Percentiles rank a stretch among this genome's conserved stretches.
phyloP scores from a whole-genome alignment of 495 filamentous ascomycete species.

The Tuber microsphaerosporum region DNA sequence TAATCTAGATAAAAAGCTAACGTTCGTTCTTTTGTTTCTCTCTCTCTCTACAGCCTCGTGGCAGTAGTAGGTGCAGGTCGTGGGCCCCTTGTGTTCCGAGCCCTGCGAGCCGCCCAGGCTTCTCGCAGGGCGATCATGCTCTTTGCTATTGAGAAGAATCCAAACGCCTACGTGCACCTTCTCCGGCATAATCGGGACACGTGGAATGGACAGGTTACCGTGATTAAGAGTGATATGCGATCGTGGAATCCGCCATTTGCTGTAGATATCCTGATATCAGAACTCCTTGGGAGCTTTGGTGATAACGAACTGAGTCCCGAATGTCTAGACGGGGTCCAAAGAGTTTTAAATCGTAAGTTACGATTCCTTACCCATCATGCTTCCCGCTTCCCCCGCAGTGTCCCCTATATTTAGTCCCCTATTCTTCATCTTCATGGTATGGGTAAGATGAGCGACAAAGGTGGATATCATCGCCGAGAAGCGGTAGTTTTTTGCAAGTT shows the following conservation, averaged over 20 bases:
- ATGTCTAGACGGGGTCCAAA: constrained; percentile 82
- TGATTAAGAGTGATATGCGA: constrained; percentile 96
- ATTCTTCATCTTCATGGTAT: not conserved
- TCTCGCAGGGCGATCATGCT: constrained; percentile 71
- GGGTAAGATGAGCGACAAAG: not conserved
- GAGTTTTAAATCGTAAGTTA: constrained; percentile 56
- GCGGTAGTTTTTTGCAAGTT: not conserved
- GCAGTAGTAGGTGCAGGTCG: constrained; percentile 90
- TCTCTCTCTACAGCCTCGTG: constrained; percentile 51
- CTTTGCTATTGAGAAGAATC: constrained; percentile 97
- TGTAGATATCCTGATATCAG: constrained; percentile 88
- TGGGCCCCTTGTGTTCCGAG: constrained; percentile 81
- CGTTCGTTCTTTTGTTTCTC: not conserved
- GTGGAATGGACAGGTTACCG: constrained; percentile 68
- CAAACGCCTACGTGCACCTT: constrained; percentile 88
- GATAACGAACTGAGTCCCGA: constrained; percentile 89
- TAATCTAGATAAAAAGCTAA: constrained; percentile 17
- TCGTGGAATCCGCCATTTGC: constrained; percentile 78
- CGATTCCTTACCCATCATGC: not conserved
- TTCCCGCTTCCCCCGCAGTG: constrained; percentile 6
- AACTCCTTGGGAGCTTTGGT: constrained; percentile 85
- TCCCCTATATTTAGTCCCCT: not conserved
- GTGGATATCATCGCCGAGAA: not conserved
- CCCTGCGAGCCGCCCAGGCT: constrained; percentile 66
- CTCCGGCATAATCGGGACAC: constrained; percentile 70